Evolutionary conservation across 345 rosid genomes (phyloP).

Genomic region (Aethionema arabicum): DNA sequence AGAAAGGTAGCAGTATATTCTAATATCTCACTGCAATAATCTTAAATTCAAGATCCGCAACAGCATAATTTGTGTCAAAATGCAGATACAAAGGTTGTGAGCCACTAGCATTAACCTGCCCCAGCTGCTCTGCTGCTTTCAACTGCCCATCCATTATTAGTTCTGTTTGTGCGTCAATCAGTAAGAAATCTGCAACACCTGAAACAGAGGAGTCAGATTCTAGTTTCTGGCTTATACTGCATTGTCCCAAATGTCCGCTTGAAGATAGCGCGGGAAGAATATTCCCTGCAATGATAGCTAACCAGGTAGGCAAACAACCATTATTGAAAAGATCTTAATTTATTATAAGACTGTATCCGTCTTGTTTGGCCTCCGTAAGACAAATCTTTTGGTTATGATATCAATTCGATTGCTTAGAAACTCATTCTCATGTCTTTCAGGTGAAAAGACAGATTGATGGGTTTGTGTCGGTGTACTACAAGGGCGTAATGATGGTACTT

Average conservation of each 20-base stretch:
- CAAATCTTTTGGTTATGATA: constrained; percentile 11
- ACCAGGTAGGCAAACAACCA: constrained; percentile 56
- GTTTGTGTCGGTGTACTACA: constrained; percentile 73
- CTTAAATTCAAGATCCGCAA: constrained; percentile 4
- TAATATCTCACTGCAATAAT: background rate
- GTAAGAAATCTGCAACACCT: constrained; percentile 38
- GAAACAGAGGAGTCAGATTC: constrained; percentile 48
- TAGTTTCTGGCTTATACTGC: constrained; percentile 69
- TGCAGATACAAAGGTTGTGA: constrained; percentile 77
- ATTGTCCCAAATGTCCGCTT: constrained; percentile 70
- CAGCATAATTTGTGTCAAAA: constrained; percentile 16
- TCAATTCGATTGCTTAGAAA: background rate
- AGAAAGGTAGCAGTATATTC: constrained; percentile 58
- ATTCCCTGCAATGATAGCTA: constrained; percentile 79
- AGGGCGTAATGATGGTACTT: constrained; percentile 89
- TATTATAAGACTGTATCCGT: constrained; percentile 6
- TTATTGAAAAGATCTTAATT: constrained; percentile 1
- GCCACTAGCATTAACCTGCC: constrained; percentile 76
- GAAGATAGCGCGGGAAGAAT: constrained; percentile 63
- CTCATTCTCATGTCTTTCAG: constrained; percentile 45
- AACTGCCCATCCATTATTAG: constrained; percentile 67
- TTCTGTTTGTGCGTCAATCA: constrained; percentile 45
- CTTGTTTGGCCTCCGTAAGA: background rate
- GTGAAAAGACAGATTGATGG: constrained; percentile 80
- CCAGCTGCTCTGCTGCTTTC: constrained; percentile 76